These are phyloP conservation scores for Boechera stricta DNA, from an alignment of 345 rosid species.

Conservation along the genomic window DNA sequence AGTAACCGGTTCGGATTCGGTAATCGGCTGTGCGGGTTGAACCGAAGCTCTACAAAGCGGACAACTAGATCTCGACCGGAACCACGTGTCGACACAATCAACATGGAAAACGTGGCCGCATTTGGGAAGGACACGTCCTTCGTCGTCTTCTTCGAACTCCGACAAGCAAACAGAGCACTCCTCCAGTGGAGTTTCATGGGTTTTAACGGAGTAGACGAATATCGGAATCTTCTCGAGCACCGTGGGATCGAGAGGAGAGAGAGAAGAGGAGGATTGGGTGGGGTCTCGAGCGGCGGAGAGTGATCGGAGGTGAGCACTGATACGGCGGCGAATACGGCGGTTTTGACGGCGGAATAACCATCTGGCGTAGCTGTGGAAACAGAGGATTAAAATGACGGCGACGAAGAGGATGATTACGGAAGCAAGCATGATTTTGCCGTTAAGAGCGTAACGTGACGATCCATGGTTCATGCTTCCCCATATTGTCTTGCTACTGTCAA, in stretches of 20 bases:
- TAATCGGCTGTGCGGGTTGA: constrained; percentile 31
- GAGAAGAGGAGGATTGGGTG: constrained; percentile 34
- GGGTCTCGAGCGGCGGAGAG: constrained; percentile 40
- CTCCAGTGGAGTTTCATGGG: constrained; percentile 30
- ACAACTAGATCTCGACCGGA: constrained; percentile 74
- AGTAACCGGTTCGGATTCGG: constrained; percentile 32
- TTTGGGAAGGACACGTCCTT: constrained; percentile 68
- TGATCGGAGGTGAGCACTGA: constrained; percentile 44
- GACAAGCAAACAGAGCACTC: constrained; percentile 83
- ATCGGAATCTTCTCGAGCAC: constrained; percentile 62
- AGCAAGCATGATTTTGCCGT: constrained; percentile 68
- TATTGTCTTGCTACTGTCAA: constrained; percentile 16
- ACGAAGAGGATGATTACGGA: constrained; percentile 61
- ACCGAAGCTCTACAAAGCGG: constrained; percentile 87
- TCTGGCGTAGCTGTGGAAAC: constrained; percentile 67
- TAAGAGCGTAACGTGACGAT: constrained; percentile 42
- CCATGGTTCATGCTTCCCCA: constrained; percentile 33
- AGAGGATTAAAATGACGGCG: constrained; percentile 52
- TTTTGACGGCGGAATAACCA: constrained; percentile 52
- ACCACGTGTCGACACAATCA: constrained; percentile 93
- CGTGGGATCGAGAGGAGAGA: constrained; percentile 54
- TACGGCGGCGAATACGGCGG: constrained; percentile 52
- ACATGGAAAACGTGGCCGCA: constrained; percentile 81
- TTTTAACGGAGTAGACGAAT: constrained; percentile 50
- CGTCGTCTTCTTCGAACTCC: constrained; percentile 72